Base-by-base conservation (phyloP, 352 stramenopile species). In the Phytophthora hibernalis region DNA sequence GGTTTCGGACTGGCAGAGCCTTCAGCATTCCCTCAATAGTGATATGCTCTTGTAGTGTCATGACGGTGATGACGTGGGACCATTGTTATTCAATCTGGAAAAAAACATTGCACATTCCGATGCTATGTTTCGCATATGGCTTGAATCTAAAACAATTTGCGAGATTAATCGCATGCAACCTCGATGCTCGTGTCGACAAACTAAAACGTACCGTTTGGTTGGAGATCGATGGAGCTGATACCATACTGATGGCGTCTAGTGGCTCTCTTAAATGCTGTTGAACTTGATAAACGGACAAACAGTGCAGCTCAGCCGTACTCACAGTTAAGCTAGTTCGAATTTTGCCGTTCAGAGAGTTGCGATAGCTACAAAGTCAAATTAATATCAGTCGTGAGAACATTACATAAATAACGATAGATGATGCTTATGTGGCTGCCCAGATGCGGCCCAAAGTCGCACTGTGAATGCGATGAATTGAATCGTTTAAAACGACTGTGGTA, bases 91-190 rank as follows among this genome's bases (percentile, higher is more conserved):
- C 37, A 15, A 37, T 58, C 21, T 48, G 35, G 11, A 7, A 8
- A 58, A 58, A 58, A 21, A n/a, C n/a, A 49, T 49, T 9, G 15
- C 37, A 47, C 51, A 58, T 15, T 58, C 37, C 12, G 21, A 58
- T 5, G 20, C 37, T 58, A 58, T 18, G 49, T 49, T n/a, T 5
- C 2, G 12, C 20, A 12, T 2, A 45, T 31, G 12, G n/a, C 30
- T 5, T 30, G 3, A 18, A 55, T 55, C 30, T 55, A 30, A 1
- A 31, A 31, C 5, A 31, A 11, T 31, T 1, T 31, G 28, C 10
- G 28, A 31, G 28, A 7, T 31, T 31, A 31, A 31, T 31, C 28
- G 28, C 28, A 9, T 31, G 28, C 28, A 31, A 28, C n/a, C 6
- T 30, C 26, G 26, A 30, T 30, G 26, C 28, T 9, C 28, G 6